Evolutionary conservation across 805 yeast species (phyloP).

Genomic region (Metschnikowia picachoensis): DNA sequence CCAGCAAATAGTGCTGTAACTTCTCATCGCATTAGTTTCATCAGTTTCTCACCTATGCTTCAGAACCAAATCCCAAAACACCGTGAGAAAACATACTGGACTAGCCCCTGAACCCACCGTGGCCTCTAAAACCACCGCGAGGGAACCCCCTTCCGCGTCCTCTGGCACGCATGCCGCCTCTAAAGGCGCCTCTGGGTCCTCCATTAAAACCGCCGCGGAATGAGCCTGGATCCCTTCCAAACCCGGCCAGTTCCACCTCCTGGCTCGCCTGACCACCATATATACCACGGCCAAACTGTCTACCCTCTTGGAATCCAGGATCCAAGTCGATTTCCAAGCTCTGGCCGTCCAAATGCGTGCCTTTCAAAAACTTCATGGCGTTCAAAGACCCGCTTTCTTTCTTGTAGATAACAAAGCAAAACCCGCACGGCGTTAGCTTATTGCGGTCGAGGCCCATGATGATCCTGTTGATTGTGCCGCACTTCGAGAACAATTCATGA

Average conservation of each 20-base stretch:
- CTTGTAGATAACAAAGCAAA: constrained; percentile 84
- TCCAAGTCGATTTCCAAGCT: constrained; percentile 84
- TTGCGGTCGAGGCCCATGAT: constrained; percentile 94
- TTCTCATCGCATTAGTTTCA: background rate
- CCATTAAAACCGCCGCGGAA: constrained; percentile 19
- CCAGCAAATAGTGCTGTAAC: no score
- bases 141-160: constrained; percentile 28
- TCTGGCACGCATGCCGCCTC: constrained; percentile 45
- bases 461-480: constrained; percentile 74
- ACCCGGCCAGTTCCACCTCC: constrained; percentile 39
- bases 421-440: constrained; percentile 93
- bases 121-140: constrained; percentile 30
- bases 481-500: constrained; percentile 77
- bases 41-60: background rate
- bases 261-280: constrained; percentile 90
- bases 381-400: constrained; percentile 68
- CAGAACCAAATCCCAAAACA: background rate
- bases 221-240: constrained; percentile 11
- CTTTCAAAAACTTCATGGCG: constrained; percentile 77
- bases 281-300: constrained; percentile 92
- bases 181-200: constrained; percentile 41
- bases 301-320: constrained; percentile 92
- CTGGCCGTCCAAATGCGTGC: constrained; percentile 81
- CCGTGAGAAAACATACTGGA: background rate
- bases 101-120: constrained; percentile 19